A percentile compares a stretch with the other conserved stretches of the same genome.
Evolutionary conservation across 2,329 filamentous ascomycete species (phyloP).

Genomic region (Fusarium tupiense): DNA sequence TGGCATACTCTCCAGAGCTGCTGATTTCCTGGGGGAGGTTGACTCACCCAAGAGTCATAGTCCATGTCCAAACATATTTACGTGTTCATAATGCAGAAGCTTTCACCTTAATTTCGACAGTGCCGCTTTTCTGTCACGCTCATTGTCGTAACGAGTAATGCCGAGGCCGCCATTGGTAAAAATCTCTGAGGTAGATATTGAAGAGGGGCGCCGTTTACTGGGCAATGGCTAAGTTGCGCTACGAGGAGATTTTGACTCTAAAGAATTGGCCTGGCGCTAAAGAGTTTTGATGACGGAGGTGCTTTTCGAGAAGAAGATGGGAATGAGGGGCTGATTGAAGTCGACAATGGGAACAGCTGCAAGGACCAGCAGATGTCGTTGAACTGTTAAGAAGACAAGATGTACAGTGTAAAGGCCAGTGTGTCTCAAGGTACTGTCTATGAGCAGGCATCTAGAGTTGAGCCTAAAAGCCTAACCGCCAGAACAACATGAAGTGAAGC

Average conservation of each 20-base stretch:
- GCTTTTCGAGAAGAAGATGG: slow-evolving; percentile 25
- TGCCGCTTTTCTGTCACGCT: slow-evolving; percentile 5
- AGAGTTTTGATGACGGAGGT: slow-evolving; percentile 39
- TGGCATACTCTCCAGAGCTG: slow-evolving; percentile 14
- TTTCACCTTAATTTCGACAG: slow-evolving; percentile 16
- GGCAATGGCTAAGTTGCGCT: slow-evolving; percentile 24
- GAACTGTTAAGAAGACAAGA: background rate
- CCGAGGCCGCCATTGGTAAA: slow-evolving; percentile 35
- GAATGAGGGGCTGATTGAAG: slow-evolving; percentile 27
- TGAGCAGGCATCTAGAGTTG: background rate
- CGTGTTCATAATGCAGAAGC: slow-evolving; percentile 30
- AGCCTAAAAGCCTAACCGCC: background rate
- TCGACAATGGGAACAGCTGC: background rate
- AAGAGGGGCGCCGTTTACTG: slow-evolving; percentile 32
- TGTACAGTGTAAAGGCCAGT: background rate
- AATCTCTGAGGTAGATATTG: slow-evolving; percentile 20
- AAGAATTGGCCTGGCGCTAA: slow-evolving; percentile 38
- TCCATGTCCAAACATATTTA: slow-evolving; percentile 10
- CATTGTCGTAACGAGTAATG: slow-evolving; percentile 28
- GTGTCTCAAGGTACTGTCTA: background rate
- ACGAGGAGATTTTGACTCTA: slow-evolving; percentile 34
- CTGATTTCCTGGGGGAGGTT: slow-evolving; percentile 25
- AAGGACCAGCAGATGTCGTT: background rate
- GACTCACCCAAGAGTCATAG: slow-evolving; percentile 35
- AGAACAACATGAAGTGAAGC: background rate